Evolutionary conservation across 2,329 filamentous ascomycete genomes (phyloP).

Genomic region (Exophiala viscosa): DNA sequence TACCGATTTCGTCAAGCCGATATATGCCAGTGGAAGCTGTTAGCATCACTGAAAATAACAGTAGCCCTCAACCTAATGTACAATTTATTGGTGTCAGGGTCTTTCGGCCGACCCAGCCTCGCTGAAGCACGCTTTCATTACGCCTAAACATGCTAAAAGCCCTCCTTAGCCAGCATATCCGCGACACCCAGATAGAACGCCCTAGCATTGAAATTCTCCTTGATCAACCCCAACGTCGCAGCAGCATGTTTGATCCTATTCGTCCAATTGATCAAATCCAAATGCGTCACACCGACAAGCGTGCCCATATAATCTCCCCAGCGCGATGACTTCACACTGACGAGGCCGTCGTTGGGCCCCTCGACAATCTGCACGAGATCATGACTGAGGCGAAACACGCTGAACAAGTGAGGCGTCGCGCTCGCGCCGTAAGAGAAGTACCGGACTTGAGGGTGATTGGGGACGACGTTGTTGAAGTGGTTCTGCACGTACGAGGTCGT

Average conservation of each 20-base stretch:
- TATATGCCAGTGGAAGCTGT: too few species aligned
- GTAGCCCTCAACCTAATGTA: too few species aligned
- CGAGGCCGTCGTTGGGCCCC: conserved; percentile 61
- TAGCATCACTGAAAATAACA: too few species aligned
- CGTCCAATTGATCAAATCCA: conserved; percentile 65
- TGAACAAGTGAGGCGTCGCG: conserved; percentile 54
- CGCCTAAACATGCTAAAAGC: conserved; percentile 38
- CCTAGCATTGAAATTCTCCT: conserved; percentile 60
- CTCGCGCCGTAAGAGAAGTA: conserved; percentile 64
- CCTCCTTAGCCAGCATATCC: conserved; percentile 69
- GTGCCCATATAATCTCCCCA: conserved; percentile 64
- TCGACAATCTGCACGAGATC: conserved; percentile 52
- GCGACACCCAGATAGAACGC: conserved; percentile 63
- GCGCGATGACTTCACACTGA: conserved; percentile 56
- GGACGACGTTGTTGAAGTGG: conserved; percentile 58
- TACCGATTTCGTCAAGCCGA: too few species aligned
- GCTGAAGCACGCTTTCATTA: too few species aligned
- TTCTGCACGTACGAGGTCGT: conserved; percentile 57
- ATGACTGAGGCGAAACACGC: conserved; percentile 56
- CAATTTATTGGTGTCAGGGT: too few species aligned
- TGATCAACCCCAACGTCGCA: conserved; percentile 54
- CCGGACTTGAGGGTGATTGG: conserved; percentile 51
- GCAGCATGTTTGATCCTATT: conserved; percentile 59
- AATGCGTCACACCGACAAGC: conserved; percentile 59
- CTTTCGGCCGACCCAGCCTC: too few species aligned